These are phyloP conservation scores for Citrus cavaleriei DNA, from an alignment of 345 rosid genomes.

Conservation along the genomic window DNA sequence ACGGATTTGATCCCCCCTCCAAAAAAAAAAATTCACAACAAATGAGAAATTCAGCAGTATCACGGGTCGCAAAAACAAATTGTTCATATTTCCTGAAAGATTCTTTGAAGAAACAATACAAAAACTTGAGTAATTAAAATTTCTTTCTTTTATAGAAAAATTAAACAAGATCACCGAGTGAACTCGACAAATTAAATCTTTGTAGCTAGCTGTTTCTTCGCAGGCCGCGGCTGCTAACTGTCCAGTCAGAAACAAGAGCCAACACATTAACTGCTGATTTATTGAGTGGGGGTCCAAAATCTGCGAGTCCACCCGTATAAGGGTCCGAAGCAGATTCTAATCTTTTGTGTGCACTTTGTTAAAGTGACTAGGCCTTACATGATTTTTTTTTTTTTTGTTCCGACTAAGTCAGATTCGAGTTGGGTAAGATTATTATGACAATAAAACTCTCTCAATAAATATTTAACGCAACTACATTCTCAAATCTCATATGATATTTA, in stretches of 20 bases:
- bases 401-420: accelerated
- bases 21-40: background rate
- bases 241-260: background rate
- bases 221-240: background rate
- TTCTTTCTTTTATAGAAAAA: too few relatives aligned
- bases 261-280: background rate
- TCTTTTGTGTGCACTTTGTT: background rate
- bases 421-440: accelerated
- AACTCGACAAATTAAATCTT: too few relatives aligned
- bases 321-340: background rate
- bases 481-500: accelerated
- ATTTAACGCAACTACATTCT: accelerated
- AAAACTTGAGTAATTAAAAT: background rate
- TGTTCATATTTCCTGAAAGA: background rate
- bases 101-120: background rate
- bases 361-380: too few relatives aligned
- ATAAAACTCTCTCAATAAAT: too few relatives aligned
- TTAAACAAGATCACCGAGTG: too few relatives aligned
- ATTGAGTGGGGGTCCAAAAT: background rate
- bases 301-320: too few relatives aligned
- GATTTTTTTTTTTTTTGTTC: too few relatives aligned
- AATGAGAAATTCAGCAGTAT: background rate
- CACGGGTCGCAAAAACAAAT: background rate
- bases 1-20: background rate
- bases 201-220: background rate